Evolutionary conservation across 495 filamentous ascomycete genomes (phyloP).

Genomic region (Beverwykella pulmonaria): DNA sequence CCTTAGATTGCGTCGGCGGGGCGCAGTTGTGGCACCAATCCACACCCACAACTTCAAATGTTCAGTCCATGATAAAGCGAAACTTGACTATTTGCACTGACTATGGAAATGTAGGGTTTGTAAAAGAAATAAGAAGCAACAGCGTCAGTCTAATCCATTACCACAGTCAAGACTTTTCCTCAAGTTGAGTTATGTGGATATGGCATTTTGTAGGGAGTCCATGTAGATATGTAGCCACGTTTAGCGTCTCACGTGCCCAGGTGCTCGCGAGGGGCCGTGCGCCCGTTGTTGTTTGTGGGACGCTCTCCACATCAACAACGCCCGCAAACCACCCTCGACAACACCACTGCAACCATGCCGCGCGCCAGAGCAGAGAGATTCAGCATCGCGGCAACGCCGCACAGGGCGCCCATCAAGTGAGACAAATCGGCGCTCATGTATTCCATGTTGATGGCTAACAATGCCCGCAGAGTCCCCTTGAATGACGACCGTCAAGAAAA

Average conservation of each 20-base stretch:
- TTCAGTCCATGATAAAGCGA: too few relatives aligned
- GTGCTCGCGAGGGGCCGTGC: background rate
- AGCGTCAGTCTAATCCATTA: too few relatives aligned
- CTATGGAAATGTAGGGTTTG: too few relatives aligned
- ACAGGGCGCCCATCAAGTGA: slow-evolving; percentile 42
- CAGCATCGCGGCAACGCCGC: slow-evolving; percentile 39
- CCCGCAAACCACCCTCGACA: background rate
- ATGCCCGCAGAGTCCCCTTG: slow-evolving; percentile 67
- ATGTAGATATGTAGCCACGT: too few relatives aligned
- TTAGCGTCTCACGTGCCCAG: background rate
- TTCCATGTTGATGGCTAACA: slow-evolving; percentile 1
- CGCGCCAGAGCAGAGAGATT: slow-evolving; percentile 33
- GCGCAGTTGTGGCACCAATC: too few relatives aligned
- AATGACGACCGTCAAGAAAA: slow-evolving; percentile 96
- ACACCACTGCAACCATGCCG: slow-evolving; percentile 25
- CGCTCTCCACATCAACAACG: slow-evolving; percentile 5
- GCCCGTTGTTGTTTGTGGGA: background rate
- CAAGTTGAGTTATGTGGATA: too few relatives aligned
- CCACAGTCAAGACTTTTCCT: too few relatives aligned
- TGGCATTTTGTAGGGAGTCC: too few relatives aligned
- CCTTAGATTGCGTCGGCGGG: too few relatives aligned
- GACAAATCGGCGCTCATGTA: slow-evolving; percentile 3
- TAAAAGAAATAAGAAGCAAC: too few relatives aligned
- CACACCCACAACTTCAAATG: too few relatives aligned
- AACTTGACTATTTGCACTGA: too few relatives aligned